phyloP scores from a whole-genome alignment of 345 rosid genomes.

The Rhodamnia argentea region DNA sequence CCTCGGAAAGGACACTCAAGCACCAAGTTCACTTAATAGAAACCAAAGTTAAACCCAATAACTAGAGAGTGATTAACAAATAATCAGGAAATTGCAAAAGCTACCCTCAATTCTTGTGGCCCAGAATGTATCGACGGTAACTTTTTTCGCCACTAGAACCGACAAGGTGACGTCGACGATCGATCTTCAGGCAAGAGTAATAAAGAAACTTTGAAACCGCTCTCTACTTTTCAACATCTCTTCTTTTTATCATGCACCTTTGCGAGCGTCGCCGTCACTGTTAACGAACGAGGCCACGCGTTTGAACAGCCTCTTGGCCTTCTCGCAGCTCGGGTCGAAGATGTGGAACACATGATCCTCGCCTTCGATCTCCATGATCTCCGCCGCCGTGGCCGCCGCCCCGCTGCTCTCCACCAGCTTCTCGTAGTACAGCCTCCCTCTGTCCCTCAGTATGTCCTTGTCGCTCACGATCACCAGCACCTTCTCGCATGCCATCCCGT shows the following conservation, averaged over 20 bases:
- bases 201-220: background rate
- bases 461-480: constrained; percentile 46
- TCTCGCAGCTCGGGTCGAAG: constrained; percentile 31
- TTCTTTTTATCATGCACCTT: background rate
- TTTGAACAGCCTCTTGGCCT: constrained; percentile 31
- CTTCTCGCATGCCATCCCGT: constrained; percentile 35
- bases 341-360: constrained; percentile 71
- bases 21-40: background rate
- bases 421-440: constrained; percentile 51
- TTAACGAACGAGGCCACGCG: constrained; percentile 38
- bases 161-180: background rate
- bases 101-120: background rate
- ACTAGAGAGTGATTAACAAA: too few species aligned
- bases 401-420: constrained; percentile 33
- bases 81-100: background rate
- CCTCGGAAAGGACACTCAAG: background rate
- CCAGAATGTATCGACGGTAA: background rate
- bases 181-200: background rate
- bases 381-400: constrained; percentile 21
- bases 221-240: background rate
- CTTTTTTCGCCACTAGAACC: background rate
- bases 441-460: constrained; percentile 48
- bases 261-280: background rate
- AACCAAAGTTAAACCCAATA: too few species aligned
- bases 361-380: constrained; percentile 42